Evolutionary conservation across 495 filamentous ascomycete species (phyloP), one percentile per base, ranked within the genome.

Genomic region (Wilcoxina mikolae): DNA sequence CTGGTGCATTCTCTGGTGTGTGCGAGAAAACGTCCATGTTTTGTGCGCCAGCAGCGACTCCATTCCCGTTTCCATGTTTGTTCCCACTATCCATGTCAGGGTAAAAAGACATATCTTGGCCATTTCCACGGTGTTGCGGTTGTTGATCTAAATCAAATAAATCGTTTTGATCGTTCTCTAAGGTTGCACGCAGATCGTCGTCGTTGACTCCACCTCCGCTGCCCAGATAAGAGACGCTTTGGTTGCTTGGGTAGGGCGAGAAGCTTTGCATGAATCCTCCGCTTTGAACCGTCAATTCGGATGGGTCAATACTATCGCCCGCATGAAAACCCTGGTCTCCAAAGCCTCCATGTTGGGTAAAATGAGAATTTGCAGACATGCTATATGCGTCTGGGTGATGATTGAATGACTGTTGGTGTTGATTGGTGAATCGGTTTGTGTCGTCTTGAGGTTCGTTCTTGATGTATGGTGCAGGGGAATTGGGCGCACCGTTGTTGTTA

Each of bases 381-480:
- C 73, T 72, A 67, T 77, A 84, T 56, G 74, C 72, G 20, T 65
- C 63, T 26, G 61, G 35, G 53, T 59, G 57, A 23, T 58, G 54
- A 12, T 56, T 56, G 39, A 55, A 57, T 27, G 50, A 49, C 43
- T 69, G 69, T 57, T 76, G 69, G 26, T 68, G 68, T n/a, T n/a
- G n/a, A 60, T 74, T 68, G 67, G 73, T 80, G 50, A 64, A 64
- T 20, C 60, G 56, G 18, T 9, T 42, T 60, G 69, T 70, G 59
- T 76, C 74, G 58, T 86, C 81, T 69, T 84, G 76, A 52, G 81
- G 78, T 69, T 89, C 84, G 69, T 80, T 75, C 69, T 88, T 88
- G 68, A 88, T 86, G 68, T 76, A 87, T 51, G 83, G 78, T 65
- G 75, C 75, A 35, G 76, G 74, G 38, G 69, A 66, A 52, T 58